Conservation (phyloP, 352 stramenopile genomes). For the Phytophthora agathidicida region DNA sequence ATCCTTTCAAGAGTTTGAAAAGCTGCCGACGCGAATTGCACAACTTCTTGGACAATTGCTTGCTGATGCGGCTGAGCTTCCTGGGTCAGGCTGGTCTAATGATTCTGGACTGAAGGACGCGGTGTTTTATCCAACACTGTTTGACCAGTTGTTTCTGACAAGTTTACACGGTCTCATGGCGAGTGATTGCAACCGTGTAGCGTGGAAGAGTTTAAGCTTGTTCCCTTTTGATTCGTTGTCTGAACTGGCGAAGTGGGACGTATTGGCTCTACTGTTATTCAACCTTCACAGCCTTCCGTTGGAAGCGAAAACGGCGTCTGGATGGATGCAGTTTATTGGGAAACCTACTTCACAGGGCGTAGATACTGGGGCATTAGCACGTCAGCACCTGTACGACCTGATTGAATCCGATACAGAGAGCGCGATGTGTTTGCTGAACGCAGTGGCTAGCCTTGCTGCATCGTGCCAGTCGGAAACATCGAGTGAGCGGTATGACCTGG, state of each 20-base stretch:
- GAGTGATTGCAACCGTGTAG: slow-evolving; percentile 78
- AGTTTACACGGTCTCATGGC: slow-evolving; percentile 76
- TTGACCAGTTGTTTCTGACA: slow-evolving; percentile 88
- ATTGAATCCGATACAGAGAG: slow-evolving; percentile 71
- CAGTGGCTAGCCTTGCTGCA: slow-evolving; percentile 64
- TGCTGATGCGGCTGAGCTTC: slow-evolving; percentile 56
- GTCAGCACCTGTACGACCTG: slow-evolving; percentile 61
- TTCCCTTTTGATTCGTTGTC: slow-evolving; percentile 80
- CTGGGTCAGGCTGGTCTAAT: slow-evolving; percentile 37
- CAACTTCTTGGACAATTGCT: slow-evolving; percentile 74
- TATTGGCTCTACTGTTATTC: slow-evolving; percentile 77
- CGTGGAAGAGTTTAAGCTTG: slow-evolving; percentile 70
- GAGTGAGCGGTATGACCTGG: slow-evolving; percentile 46
- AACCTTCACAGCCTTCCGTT: slow-evolving; percentile 67
- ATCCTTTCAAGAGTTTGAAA: slow-evolving; percentile 85
- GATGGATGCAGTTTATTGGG: slow-evolving; percentile 75
- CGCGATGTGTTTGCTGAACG: slow-evolving; percentile 72
- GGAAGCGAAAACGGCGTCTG: slow-evolving; percentile 58
- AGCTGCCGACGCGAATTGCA: slow-evolving; percentile 71
- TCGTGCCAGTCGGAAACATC: slow-evolving; percentile 19
- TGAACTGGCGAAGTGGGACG: slow-evolving; percentile 83
- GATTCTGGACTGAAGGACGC: slow-evolving; percentile 23
- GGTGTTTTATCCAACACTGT: slow-evolving; percentile 77
- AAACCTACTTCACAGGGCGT: slow-evolving; percentile 34
- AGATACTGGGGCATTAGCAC: slow-evolving; percentile 39